phyloP scores from a whole-genome alignment of 2,329 filamentous ascomycete genomes.

The Microcera coccophila region DNA sequence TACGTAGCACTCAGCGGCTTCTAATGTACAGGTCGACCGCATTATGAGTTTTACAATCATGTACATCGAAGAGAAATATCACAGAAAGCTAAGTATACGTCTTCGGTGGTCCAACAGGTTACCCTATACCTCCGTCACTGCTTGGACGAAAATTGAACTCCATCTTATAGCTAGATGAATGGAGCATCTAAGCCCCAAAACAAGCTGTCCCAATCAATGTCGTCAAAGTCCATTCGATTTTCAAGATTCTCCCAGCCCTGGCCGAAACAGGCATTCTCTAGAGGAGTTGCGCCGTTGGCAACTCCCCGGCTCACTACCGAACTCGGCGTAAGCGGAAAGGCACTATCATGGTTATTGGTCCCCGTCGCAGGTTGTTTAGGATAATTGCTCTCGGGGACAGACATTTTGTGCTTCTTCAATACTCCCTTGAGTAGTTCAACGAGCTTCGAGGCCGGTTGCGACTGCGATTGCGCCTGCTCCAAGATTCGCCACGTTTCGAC shows the following conservation, averaged over 20 bases:
- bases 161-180: slow-evolving; percentile 31
- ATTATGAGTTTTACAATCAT: too few relatives aligned
- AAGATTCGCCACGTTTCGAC: slow-evolving; percentile 33
- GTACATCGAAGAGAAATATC: too few relatives aligned
- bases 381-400: slow-evolving; percentile 11
- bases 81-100: too few relatives aligned
- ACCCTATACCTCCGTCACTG: too few relatives aligned
- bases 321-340: slow-evolving; percentile 28
- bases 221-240: slow-evolving; percentile 30
- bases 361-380: background rate
- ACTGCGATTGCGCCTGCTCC: slow-evolving; percentile 29
- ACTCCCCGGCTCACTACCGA: slow-evolving; percentile 17
- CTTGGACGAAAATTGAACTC: too few relatives aligned
- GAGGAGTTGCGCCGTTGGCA: slow-evolving; percentile 11
- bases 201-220: slow-evolving; percentile 35
- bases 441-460: slow-evolving; percentile 27
- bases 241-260: slow-evolving; percentile 29
- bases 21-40: too few relatives aligned
- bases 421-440: slow-evolving; percentile 30
- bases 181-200: slow-evolving; percentile 34
- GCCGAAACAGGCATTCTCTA: slow-evolving; percentile 13
- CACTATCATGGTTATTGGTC: slow-evolving; percentile 1
- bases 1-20: too few relatives aligned
- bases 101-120: too few relatives aligned
- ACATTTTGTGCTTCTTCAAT: slow-evolving; percentile 30